A percentile compares a stretch with the other conserved stretches of the same genome.
Evolutionary conservation across 495 filamentous ascomycete species (phyloP).

Genomic region (Geoglossum glabrum): DNA sequence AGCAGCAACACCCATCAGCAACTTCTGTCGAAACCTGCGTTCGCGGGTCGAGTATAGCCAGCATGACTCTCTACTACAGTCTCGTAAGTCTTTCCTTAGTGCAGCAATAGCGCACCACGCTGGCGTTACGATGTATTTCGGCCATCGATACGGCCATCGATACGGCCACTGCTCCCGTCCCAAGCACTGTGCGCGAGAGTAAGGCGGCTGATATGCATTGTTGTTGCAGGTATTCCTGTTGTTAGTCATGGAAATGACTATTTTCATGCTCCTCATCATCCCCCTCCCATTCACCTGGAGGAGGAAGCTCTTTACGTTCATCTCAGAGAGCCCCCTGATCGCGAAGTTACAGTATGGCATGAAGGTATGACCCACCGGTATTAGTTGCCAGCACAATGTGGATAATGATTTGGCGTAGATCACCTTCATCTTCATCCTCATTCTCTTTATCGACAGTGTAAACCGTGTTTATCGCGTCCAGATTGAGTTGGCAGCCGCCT

Average conservation of each 20-base stretch:
- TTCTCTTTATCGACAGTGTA: slow-evolving; percentile 95
- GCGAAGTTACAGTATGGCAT: slow-evolving; percentile 67
- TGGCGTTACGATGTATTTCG: neutral
- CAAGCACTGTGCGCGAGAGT: neutral
- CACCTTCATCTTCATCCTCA: slow-evolving; percentile 93
- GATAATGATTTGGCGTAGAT: slow-evolving; percentile 45
- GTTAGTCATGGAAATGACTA: slow-evolving; percentile 76
- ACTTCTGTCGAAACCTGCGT: neutral
- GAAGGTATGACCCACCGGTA: slow-evolving; percentile 32
- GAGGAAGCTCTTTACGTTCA: slow-evolving; percentile 78
- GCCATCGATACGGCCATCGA: neutral
- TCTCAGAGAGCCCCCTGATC: slow-evolving; percentile 69
- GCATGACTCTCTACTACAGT: slow-evolving; percentile 97
- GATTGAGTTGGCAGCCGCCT: slow-evolving; percentile 48
- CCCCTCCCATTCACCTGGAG: slow-evolving; percentile 75
- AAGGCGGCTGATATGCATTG: slow-evolving; percentile 2
- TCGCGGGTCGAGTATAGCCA: slow-evolving; percentile 14
- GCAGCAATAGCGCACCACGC: neutral
- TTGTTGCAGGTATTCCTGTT: slow-evolving; percentile 67
- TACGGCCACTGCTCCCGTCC: neutral
- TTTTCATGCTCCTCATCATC: slow-evolving; percentile 82
- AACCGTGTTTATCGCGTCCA: slow-evolving; percentile 97
- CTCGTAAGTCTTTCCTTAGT: slow-evolving; percentile 42
- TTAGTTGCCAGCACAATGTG: slow-evolving; percentile 12
- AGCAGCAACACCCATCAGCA: neutral